Evolutionary conservation across 345 rosid species (phyloP), one percentile per base, ranked within the genome.

Genomic region (Corchorus olitorius): DNA sequence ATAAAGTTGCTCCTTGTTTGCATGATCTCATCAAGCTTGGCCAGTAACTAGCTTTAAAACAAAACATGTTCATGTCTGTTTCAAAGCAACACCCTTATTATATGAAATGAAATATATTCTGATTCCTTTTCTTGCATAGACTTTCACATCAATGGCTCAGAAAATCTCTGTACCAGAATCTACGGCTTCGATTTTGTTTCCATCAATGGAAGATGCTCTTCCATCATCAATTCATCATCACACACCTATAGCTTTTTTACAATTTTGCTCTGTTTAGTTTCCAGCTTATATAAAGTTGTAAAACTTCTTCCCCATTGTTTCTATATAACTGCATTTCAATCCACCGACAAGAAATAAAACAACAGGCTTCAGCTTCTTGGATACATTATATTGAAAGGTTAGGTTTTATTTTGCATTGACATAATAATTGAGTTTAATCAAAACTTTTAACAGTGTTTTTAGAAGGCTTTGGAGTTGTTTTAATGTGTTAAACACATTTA

Each of bases 161-260:
- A 83, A 84, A 48, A 81, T 79, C 83, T 70, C 71, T 76, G 80
- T 64, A 69, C 77, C 71, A 71, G 16, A 79, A 79, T 79, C 81
- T n/a, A 53, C 33, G 78, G 80, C 52, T 62, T 41, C 7, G 76
- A 78, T 83, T 74, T 81, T 77, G 48, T 81, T 84, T 74, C 88
- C 79, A 48, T 72, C 66, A 46, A 52, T 22, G 83, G 74, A 75
- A 85, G 83, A 76, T 79, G 78, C 83, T n/a, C 61, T 54, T 37
- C 27, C 27, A 27, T 27, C 27, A 27, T 27, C 27, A 27, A 27
- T 0, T 27, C 27, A 27, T 27, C 27, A 27, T 27, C n/a, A n/a
- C n/a, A n/a, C n/a, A 27, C 27, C 27, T 27, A 27, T 27, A 27
- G 3, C 54, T 20, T 46, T 45, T 35, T 39, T 60, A 45, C 76